Conservation (phyloP, 306 rosid species). For the Pyrus pyrifolia region DNA sequence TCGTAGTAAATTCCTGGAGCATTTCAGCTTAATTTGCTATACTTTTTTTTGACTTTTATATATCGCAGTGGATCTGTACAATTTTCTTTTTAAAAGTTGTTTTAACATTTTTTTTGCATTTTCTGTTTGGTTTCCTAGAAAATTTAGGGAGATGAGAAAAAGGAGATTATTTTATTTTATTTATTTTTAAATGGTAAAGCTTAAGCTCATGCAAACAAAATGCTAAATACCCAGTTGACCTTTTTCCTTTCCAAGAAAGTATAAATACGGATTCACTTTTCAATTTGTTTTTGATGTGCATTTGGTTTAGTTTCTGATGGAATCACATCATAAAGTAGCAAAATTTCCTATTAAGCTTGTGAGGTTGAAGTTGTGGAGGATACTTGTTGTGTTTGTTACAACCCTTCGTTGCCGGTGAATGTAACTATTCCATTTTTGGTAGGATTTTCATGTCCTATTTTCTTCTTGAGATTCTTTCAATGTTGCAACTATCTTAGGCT, state of each 20-base stretch:
- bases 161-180: background rate
- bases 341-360: background rate
- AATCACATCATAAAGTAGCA: too few species aligned
- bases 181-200: background rate
- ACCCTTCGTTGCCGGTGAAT: background rate
- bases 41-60: background rate
- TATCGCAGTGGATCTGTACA: slow-evolving; percentile 20
- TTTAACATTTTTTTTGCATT: background rate
- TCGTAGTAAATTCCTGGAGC: background rate
- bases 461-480: background rate
- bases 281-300: background rate
- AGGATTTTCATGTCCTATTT: background rate
- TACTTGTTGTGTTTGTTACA: background rate
- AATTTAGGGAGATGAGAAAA: slow-evolving; percentile 1
- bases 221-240: slow-evolving; percentile 5
- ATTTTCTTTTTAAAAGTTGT: background rate
- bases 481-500: background rate
- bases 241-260: background rate
- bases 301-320: background rate
- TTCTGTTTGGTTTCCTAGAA: slow-evolving; percentile 9
- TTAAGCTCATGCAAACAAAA: slow-evolving; percentile 1
- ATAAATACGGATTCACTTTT: background rate
- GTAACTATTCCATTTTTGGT: background rate
- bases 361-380: slow-evolving; percentile 2
- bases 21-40: background rate